Conservation (phyloP, 2,329 filamentous ascomycete genomes). For the Chalara sp. region DNA sequence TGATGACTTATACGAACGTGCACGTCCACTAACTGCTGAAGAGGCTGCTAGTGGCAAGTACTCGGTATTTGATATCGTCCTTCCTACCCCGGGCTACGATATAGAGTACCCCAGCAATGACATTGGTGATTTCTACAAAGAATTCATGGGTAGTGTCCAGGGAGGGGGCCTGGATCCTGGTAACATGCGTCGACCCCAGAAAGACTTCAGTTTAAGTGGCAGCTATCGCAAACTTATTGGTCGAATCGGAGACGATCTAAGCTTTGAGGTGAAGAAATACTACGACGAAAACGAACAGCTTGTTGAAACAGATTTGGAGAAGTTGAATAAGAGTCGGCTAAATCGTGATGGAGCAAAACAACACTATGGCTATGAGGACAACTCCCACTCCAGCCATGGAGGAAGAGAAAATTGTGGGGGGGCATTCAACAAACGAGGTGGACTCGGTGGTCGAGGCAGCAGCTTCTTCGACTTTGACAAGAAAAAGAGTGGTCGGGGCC, state of each 20-base stretch:
- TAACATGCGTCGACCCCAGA: conserved; percentile 79
- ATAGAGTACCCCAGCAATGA: conserved; percentile 80
- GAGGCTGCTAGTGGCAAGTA: conserved; percentile 73
- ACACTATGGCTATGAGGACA: not conserved
- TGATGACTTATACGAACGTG: conserved; percentile 57
- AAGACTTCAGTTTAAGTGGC: conserved; percentile 83
- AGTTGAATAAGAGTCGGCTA: conserved; percentile 12
- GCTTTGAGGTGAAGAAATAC: conserved; percentile 66
- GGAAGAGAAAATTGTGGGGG: not conserved
- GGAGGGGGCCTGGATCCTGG: conserved; percentile 77
- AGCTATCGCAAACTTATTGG: conserved; percentile 80
- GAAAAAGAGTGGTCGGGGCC: not conserved
- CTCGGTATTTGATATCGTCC: conserved; percentile 79
- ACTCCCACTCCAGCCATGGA: not conserved
- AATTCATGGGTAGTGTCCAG: conserved; percentile 75
- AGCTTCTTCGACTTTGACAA: not conserved
- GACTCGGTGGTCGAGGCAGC: conserved; percentile 1
- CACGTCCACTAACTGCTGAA: conserved; percentile 66
- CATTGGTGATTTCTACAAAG: conserved; percentile 74
- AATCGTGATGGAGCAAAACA: not conserved
- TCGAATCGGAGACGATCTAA: conserved; percentile 55
- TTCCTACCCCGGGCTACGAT: conserved; percentile 89
- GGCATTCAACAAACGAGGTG: not conserved
- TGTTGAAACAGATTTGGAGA: conserved; percentile 78
- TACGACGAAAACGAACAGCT: conserved; percentile 70